Conservation (phyloP, 2,329 filamentous ascomycete species). For the Monilinia fructicola region DNA sequence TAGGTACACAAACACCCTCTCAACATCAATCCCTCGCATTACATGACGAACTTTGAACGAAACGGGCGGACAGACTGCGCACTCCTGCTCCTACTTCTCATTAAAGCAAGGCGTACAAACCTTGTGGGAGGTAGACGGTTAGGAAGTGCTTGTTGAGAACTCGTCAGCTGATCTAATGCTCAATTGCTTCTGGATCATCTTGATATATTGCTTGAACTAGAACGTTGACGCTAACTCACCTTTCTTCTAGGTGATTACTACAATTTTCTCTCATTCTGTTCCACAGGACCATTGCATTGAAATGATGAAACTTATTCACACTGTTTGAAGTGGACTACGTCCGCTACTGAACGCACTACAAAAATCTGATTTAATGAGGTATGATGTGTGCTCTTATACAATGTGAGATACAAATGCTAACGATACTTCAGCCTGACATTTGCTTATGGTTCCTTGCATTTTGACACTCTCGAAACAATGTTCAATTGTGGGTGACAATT, state of each 20-base stretch:
- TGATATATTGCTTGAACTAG: conserved; percentile 11
- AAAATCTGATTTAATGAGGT: conserved; percentile 51
- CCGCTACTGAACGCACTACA: conserved; percentile 42
- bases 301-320: conserved; percentile 48
- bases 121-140: conserved; percentile 40
- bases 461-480: neutral
- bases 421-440: conserved; percentile 38
- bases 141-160: conserved; percentile 46
- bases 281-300: conserved; percentile 35
- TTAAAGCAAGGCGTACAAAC: conserved; percentile 45
- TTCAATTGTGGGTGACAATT: neutral
- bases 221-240: conserved; percentile 29
- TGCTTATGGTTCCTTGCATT: conserved; percentile 36
- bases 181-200: conserved; percentile 28
- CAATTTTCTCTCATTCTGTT: conserved; percentile 22
- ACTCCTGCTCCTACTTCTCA: conserved; percentile 41
- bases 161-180: conserved; percentile 46
- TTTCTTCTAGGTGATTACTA: conserved; percentile 27
- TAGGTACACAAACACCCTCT: conserved; percentile 39
- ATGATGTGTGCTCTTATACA: conserved; percentile 28
- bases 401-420: neutral
- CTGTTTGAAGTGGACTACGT: conserved; percentile 44
- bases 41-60: conserved; percentile 49
- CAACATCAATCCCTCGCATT: conserved; percentile 28
- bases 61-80: conserved; percentile 48